These are phyloP conservation scores for Phytophthora foliorum DNA, from an alignment of 352 stramenopile species.

Conservation along the genomic window DNA sequence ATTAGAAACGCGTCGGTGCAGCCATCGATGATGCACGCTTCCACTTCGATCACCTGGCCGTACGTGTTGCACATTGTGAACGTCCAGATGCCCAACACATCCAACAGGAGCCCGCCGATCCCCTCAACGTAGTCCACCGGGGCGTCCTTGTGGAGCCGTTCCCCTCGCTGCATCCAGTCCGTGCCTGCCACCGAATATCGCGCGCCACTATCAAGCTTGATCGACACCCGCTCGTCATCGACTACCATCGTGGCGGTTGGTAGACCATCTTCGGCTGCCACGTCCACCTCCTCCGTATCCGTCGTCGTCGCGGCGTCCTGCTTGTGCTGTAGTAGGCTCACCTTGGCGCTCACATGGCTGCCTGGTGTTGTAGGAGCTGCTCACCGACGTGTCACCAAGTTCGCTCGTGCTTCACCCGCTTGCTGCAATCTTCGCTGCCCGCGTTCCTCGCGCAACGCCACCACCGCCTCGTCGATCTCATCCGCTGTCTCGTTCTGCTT, in stretches of 20 bases:
- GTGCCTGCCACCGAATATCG: neutral
- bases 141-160: neutral
- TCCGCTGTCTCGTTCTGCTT: too few species aligned
- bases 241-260: neutral
- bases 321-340: neutral
- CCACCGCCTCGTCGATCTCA: too few species aligned
- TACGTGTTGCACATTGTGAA: neutral
- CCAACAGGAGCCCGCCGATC: neutral
- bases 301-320: neutral
- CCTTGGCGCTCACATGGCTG: neutral
- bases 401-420: too few species aligned
- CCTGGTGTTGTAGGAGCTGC: too few species aligned
- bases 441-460: too few species aligned
- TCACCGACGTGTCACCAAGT: too few species aligned
- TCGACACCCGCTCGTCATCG: neutral
- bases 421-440: too few species aligned
- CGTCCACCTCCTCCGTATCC: neutral
- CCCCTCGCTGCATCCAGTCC: neutral
- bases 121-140: neutral
- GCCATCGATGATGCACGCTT: slow-evolving; percentile 1
- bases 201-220: neutral
- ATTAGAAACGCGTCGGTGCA: slow-evolving; percentile 4
- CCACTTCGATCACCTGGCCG: neutral
- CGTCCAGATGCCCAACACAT: neutral
- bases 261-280: neutral